Evolutionary conservation across 768 basidiomycete species (phyloP), one percentile per base, ranked within the genome.

Genomic region (Boletus subparvulus): DNA sequence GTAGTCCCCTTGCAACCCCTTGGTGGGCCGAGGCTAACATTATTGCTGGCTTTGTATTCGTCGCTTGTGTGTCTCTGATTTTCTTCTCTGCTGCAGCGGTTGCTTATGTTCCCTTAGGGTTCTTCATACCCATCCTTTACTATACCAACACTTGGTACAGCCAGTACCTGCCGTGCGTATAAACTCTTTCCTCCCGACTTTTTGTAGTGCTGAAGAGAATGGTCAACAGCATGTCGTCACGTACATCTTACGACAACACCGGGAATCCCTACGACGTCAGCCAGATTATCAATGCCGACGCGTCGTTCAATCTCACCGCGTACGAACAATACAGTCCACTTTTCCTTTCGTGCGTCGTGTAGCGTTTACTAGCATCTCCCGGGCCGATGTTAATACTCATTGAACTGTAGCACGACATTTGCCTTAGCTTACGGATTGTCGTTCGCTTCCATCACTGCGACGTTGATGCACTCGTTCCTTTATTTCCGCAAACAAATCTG

Each of bases 11-110:
- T 45, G 84, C 87, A 6, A 84, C 87, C 11, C 90, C 90, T 2
- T 92, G 88, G 88, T 90, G 88, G 88, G 88, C 87, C 3, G 83
- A 86, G 66, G 88, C 85, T 12, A 90, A 91, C 69, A 75, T 90
- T 52, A 69, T 79, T 3, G 73, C 66, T 48, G 83, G 86, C 28
- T 85, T 90, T 62, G 72, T 85, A 6, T 77, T 86, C 72, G 82
- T 91, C 73, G 87, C 85, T 74, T 92, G 85, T 82, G 54, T 7
- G 71, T 66, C 30, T 43, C n/a, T 41, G 6, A 11, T 60, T 4
- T 59, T 32, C 62, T 56, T 77, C 78, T 30, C 80, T 83, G 60
- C 65, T 82, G 6, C 73, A 82, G 69, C 78, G 83, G 71, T 86
- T 82, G 14, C 12, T 76, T 82, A 84, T 77, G 51, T 44, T 11